Evolutionary conservation across 768 basidiomycete genomes (phyloP), one percentile per base, ranked within the genome.

Genomic region (Dacryopinax primogenitus): DNA sequence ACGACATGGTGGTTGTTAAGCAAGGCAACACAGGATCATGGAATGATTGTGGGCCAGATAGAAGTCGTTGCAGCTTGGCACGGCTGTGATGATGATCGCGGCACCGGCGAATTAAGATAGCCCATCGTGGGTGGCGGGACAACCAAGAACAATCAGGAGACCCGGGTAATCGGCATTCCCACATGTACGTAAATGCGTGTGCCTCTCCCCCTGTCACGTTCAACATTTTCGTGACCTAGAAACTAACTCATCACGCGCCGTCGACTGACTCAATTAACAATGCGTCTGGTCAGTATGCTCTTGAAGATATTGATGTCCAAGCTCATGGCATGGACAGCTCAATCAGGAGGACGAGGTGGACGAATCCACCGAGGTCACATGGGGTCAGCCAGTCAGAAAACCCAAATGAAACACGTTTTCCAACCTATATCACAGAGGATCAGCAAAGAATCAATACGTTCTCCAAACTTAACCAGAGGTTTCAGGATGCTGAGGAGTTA

Each of bases 401-500:
- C 21, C 18, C 30, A 15, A 30, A 61, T 3, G 33, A 21, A n/a
- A n/a, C 32, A 21, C 30, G 63, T 34, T 3, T 66, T 21, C 41
- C 45, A 36, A 63, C 36, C 12, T 32, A 16, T 33, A 23, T 84
- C 84, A 79, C 65, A 81, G 80, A 81, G 75, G 91, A 93, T 74
- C 93, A 97, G 74, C 86, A 92, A 69, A 83, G 84, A 32, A 97
- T 97, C 77, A 95, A 87, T 76, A 80, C 84, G 0, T 96, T 97
- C 74, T 95, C 92, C 0, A 94, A 92, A 74, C 79, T 94, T 37
- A 96, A 95, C 70, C 86, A 85, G 7, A 84, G 92, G 58, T 75
- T 90, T 66, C 81, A 84, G 6, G 79, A 80, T 30, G 79, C 92
- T 36, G 84, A 90, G 70, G 89, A 86, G 67, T 85, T 83, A 64